These are phyloP conservation scores for Verticillium nubilum DNA, from an alignment of 2,329 filamentous ascomycete genomes.

Conservation along the genomic window DNA sequence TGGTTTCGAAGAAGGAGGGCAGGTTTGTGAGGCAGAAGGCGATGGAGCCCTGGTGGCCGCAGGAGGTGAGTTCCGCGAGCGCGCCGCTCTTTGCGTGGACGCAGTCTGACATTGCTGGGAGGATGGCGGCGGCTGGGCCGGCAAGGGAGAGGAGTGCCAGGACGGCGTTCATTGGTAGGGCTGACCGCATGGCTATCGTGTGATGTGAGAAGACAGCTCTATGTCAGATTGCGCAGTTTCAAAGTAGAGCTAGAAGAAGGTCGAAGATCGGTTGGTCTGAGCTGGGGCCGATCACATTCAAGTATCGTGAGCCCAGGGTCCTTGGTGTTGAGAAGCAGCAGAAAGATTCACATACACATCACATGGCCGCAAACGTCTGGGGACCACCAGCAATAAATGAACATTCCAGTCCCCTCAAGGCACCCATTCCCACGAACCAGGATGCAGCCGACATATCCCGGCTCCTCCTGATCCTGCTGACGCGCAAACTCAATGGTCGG, in stretches of 20 bases:
- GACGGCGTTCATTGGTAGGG: slow-evolving; percentile 1
- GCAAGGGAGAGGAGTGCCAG: slow-evolving; percentile 13
- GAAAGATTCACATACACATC: not conserved
- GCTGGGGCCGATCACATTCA: not conserved
- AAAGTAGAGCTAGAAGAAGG: not conserved
- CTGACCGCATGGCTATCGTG: not conserved
- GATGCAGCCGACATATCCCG: not conserved
- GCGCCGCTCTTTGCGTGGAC: slow-evolving; percentile 29
- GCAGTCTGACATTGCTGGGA: slow-evolving; percentile 28
- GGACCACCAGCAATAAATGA: not conserved
- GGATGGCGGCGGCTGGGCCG: slow-evolving; percentile 22
- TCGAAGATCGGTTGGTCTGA: not conserved
- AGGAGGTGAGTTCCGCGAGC: slow-evolving; percentile 34
- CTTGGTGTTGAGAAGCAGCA: not conserved
- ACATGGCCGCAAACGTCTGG: not conserved
- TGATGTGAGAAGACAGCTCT: not conserved
- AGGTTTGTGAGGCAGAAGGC: slow-evolving; percentile 34
- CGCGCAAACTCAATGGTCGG: not conserved
- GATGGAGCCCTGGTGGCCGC: slow-evolving; percentile 36
- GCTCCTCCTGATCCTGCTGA: not conserved
- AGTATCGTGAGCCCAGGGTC: not conserved
- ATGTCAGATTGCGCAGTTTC: not conserved
- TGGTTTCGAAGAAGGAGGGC: slow-evolving; percentile 18
- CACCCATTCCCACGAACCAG: not conserved
- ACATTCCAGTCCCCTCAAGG: not conserved